Percentiles rank a stretch among this genome's conserved stretches.
These are phyloP conservation scores for Aristolochia fimbriata DNA, from an alignment of 164 flowering plant genomes.

Conservation along the genomic window DNA sequence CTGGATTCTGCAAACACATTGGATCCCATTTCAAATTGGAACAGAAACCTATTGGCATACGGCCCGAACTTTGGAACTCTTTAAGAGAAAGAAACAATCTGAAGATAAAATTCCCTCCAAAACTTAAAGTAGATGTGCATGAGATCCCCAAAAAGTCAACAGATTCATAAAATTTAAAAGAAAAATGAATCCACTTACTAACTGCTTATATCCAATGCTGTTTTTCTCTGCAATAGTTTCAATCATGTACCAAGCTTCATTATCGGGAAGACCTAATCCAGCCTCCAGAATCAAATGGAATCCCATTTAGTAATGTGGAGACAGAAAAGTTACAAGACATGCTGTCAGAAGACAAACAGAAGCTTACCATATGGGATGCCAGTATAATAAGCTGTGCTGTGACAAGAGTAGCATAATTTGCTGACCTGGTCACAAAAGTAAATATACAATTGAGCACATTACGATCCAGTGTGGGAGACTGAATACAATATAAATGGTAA, in stretches of 20 bases:
- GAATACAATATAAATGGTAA: not conserved
- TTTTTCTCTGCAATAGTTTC: slow-evolving; percentile 92
- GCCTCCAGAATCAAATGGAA: slow-evolving; percentile 42
- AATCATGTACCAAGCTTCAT: slow-evolving; percentile 86
- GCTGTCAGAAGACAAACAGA: not conserved
- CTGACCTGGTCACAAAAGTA: slow-evolving; percentile 33
- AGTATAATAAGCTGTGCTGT: slow-evolving; percentile 65
- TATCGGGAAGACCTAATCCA: slow-evolving; percentile 90
- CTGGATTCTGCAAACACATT: too few species aligned
- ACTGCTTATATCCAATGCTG: slow-evolving; percentile 68
- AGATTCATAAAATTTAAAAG: not conserved
- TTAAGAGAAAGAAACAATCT: too few species aligned
- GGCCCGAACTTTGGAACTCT: too few species aligned
- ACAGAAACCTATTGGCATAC: too few species aligned
- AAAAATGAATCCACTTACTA: slow-evolving; percentile 40
- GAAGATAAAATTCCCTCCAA: too few species aligned
- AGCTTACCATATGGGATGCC: slow-evolving; percentile 86
- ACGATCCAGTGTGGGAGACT: not conserved
- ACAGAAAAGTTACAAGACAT: not conserved
- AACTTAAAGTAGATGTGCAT: too few species aligned
- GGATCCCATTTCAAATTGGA: too few species aligned
- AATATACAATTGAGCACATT: slow-evolving; percentile 4
- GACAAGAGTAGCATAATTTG: slow-evolving; percentile 72
- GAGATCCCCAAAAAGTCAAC: not conserved
- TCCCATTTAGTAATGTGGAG: slow-evolving; percentile 5